Evolutionary conservation across 768 basidiomycete species (phyloP).

Genomic region (Lentinula guzmanii): DNA sequence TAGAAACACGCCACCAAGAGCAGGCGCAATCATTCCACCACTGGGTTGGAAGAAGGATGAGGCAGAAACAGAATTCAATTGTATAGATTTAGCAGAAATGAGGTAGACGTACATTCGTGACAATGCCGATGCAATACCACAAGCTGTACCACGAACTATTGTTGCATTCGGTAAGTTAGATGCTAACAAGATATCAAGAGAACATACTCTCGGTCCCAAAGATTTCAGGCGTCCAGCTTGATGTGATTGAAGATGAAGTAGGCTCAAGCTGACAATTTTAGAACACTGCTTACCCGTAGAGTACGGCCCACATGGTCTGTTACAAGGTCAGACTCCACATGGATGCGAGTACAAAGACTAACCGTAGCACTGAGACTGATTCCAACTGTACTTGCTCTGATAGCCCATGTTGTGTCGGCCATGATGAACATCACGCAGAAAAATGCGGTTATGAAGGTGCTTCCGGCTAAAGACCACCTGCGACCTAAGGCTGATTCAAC

Average conservation of each 20-base stretch:
- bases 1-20: constrained; percentile 70
- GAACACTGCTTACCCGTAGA: constrained; percentile 51
- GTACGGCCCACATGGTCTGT: constrained; percentile 82
- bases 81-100: background rate
- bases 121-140: constrained; percentile 81
- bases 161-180: background rate
- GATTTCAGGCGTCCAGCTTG: constrained; percentile 78
- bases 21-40: constrained; percentile 85
- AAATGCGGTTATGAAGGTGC: constrained; percentile 69
- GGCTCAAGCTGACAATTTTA: background rate
- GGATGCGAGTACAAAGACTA: constrained; percentile 9
- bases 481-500: constrained; percentile 68
- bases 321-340: background rate
- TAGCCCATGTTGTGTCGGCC: constrained; percentile 49
- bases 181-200: background rate
- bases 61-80: background rate
- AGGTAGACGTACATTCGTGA: constrained; percentile 61
- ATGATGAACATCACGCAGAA: constrained; percentile 68
- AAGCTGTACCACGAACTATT: constrained; percentile 78
- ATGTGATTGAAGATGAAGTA: constrained; percentile 5
- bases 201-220: constrained; percentile 68
- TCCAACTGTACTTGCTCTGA: constrained; percentile 66
- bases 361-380: constrained; percentile 76
- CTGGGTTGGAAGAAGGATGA: constrained; percentile 27
- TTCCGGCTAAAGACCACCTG: constrained; percentile 65